These are phyloP conservation scores for Boletus rubescentipes DNA, from an alignment of 768 basidiomycete genomes.

Conservation along the genomic window DNA sequence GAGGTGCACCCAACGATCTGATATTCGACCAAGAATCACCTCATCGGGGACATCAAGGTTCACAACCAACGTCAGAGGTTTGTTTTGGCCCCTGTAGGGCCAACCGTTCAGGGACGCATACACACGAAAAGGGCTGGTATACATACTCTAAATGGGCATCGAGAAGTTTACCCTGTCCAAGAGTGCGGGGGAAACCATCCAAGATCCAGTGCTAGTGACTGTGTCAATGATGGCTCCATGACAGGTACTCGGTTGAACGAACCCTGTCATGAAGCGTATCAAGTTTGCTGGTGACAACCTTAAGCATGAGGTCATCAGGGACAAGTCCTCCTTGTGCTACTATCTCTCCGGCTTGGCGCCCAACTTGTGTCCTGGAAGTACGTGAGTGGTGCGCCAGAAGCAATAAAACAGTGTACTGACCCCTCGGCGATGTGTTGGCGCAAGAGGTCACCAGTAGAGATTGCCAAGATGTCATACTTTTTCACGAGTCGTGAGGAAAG, in stretches of 20 bases:
- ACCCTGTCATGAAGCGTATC: slow-evolving; percentile 67
- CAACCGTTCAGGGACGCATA: neutral
- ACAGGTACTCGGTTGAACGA: slow-evolving; percentile 2
- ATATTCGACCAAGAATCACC: slow-evolving; percentile 81
- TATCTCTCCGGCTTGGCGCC: slow-evolving; percentile 70
- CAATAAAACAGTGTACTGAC: slow-evolving; percentile 1
- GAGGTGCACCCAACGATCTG: slow-evolving; percentile 87
- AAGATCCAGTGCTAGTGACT: slow-evolving; percentile 77
- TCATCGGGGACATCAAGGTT: slow-evolving; percentile 89
- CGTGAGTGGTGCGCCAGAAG: neutral
- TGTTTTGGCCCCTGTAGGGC: slow-evolving; percentile 51
- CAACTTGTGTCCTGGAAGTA: slow-evolving; percentile 60
- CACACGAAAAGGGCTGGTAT: neutral
- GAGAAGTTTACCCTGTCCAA: slow-evolving; percentile 78
- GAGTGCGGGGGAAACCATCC: slow-evolving; percentile 90
- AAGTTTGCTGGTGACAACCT: slow-evolving; percentile 71
- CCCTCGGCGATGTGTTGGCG: slow-evolving; percentile 77
- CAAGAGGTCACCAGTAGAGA: slow-evolving; percentile 85
- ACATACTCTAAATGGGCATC: slow-evolving; percentile 72
- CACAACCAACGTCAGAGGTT: slow-evolving; percentile 75
- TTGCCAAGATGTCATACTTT: slow-evolving; percentile 74
- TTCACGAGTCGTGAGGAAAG: slow-evolving; percentile 70
- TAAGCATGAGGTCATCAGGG: slow-evolving; percentile 78
- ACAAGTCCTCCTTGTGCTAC: slow-evolving; percentile 78
- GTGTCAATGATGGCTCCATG: neutral